phyloP scores from a whole-genome alignment of 2,329 filamentous ascomycete species.

The Colletotrichum coccodes region DNA sequence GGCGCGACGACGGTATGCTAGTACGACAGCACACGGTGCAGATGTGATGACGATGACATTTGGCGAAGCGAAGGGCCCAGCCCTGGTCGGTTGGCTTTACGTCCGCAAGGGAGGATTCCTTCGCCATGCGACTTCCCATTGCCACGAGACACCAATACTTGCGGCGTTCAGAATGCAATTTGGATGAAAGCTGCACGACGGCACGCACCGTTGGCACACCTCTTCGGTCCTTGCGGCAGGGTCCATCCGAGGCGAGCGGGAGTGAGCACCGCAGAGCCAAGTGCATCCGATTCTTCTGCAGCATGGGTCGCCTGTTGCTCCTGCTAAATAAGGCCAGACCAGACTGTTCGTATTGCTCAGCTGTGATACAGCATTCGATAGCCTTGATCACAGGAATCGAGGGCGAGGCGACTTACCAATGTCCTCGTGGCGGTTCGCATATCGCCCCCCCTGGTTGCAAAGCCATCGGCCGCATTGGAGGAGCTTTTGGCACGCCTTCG shows the following conservation, averaged over 20 bases:
- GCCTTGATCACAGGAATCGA: conserved; percentile 14
- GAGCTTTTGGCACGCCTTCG: background rate
- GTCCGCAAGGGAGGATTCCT: conserved; percentile 10
- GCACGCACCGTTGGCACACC: background rate
- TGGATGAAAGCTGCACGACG: background rate
- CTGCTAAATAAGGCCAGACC: background rate
- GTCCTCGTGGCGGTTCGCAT: background rate
- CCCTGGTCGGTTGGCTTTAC: conserved; percentile 8
- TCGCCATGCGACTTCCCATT: conserved; percentile 6
- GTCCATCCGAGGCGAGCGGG: background rate
- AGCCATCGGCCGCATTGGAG: background rate
- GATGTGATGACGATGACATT: conserved; percentile 28
- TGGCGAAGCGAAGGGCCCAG: background rate
- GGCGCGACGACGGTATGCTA: conserved; percentile 1
- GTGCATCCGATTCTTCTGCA: background rate
- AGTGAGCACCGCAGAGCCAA: background rate
- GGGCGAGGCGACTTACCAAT: background rate
- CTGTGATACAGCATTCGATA: conserved; percentile 31
- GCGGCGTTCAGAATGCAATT: background rate
- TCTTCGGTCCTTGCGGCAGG: background rate
- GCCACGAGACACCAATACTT: conserved; percentile 6
- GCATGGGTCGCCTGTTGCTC: background rate
- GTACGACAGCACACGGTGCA: conserved; percentile 15
- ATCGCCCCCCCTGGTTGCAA: background rate
- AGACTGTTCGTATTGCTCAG: conserved; percentile 4